A percentile compares a stretch with the other conserved stretches of the same genome.
Conservation (phyloP, 2,329 filamentous ascomycete genomes). For the Ophiostoma sp. region DNA sequence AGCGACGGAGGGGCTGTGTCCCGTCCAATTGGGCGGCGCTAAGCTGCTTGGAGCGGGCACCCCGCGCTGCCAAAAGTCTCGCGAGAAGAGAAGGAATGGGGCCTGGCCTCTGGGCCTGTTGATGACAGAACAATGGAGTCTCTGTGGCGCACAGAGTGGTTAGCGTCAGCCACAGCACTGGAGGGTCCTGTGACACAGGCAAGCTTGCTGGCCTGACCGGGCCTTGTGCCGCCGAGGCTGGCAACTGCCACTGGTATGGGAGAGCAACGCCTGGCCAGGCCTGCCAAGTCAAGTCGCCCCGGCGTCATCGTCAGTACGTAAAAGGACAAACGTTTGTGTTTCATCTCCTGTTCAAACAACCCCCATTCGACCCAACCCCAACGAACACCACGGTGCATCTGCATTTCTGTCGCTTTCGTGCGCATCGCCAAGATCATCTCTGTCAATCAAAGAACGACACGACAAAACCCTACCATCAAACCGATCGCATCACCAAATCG, state of each 20-base stretch:
- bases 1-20: constrained; percentile 27
- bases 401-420: not conserved
- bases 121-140: not conserved
- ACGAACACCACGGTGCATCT: not conserved
- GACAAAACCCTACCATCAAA: not conserved
- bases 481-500: not conserved
- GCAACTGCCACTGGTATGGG: not conserved
- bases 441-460: not conserved
- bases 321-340: constrained; percentile 8
- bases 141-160: not conserved
- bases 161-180: not conserved
- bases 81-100: not conserved
- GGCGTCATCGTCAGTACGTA: constrained; percentile 7
- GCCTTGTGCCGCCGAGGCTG: not conserved
- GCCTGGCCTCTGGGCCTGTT: not conserved
- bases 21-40: constrained; percentile 12
- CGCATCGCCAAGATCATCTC: not conserved
- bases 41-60: constrained; percentile 5
- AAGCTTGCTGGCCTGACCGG: not conserved
- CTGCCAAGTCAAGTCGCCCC: not conserved
- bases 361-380: not conserved
- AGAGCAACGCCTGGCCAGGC: not conserved
- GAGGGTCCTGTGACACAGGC: constrained; percentile 3
- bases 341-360: constrained; percentile 18
- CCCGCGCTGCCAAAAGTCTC: constrained; percentile 12